Conservation (phyloP, 306 rosid species). For the Vachellia collinsii region DNA sequence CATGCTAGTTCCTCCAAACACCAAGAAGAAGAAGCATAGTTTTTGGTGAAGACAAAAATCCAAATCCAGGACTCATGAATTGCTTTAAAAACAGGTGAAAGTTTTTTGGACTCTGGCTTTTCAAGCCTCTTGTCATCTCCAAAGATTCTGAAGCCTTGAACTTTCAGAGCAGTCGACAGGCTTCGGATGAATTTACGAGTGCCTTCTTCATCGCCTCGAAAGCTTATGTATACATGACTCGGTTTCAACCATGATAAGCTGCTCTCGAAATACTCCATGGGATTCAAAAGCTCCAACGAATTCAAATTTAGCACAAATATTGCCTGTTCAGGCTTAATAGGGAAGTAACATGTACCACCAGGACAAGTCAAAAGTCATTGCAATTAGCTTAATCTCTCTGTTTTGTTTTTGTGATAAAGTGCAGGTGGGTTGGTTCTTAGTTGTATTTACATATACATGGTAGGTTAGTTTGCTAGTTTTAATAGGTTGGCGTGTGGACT, state of each 20-base stretch:
- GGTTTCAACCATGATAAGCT: not conserved
- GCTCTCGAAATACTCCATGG: not conserved
- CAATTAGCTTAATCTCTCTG: too few species aligned
- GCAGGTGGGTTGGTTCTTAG: too few species aligned
- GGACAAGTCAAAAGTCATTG: too few species aligned
- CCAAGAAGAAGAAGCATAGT: not conserved
- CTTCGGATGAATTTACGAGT: not conserved
- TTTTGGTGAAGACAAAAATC: not conserved
- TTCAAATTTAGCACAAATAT: too few species aligned
- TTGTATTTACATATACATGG: too few species aligned
- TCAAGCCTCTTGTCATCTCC: not conserved
- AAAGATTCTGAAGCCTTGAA: not conserved
- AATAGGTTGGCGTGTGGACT: too few species aligned
- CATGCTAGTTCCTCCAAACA: not conserved
- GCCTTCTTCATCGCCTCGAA: not conserved
- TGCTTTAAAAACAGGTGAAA: too few species aligned
- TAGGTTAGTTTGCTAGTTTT: too few species aligned
- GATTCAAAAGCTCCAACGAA: too few species aligned
- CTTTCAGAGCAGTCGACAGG: not conserved
- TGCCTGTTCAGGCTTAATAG: too few species aligned
- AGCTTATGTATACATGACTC: not conserved
- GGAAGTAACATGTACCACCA: too few species aligned
- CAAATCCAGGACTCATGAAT: not conserved
- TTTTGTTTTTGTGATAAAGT: too few species aligned
- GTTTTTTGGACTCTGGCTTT: fast-evolving